Conservation (phyloP, 805 yeast species). For the Wickerhamiella lipophila region DNA sequence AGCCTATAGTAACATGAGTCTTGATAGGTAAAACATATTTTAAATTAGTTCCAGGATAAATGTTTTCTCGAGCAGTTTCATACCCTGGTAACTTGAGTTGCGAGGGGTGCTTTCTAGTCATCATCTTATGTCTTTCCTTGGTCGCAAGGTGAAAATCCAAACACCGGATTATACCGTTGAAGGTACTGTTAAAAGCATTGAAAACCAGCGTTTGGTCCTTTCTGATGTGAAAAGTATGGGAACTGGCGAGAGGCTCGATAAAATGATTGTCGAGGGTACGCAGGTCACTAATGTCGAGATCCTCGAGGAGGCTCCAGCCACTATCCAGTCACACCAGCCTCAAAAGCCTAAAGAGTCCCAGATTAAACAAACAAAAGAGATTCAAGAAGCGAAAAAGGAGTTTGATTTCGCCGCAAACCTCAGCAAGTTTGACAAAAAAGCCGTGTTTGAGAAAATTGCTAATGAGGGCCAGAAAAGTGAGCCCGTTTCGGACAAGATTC, state of each 20-base stretch:
- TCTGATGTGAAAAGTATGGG: not conserved
- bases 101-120: too few species aligned
- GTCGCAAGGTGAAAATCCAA: constrained; percentile 20
- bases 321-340: not conserved
- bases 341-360: not conserved
- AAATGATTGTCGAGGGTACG: constrained; percentile 14
- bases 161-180: constrained; percentile 14
- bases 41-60: too few species aligned
- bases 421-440: constrained; percentile 65
- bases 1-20: too few species aligned
- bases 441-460: constrained; percentile 67
- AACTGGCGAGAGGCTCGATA: constrained; percentile 6
- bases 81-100: too few species aligned
- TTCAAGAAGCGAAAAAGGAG: constrained; percentile 36
- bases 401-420: constrained; percentile 79
- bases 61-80: too few species aligned
- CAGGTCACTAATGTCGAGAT: constrained; percentile 20
- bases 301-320: constrained; percentile 10
- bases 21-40: too few species aligned
- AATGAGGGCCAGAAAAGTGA: constrained; percentile 19
- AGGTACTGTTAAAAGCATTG: constrained; percentile 15
- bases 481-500: not conserved
- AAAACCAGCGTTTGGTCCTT: constrained; percentile 8
- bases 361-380: not conserved
- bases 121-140: constrained; percentile 19